Conservation (phyloP, 2,329 filamentous ascomycete genomes). For the Colletotrichum higginsianum region DNA sequence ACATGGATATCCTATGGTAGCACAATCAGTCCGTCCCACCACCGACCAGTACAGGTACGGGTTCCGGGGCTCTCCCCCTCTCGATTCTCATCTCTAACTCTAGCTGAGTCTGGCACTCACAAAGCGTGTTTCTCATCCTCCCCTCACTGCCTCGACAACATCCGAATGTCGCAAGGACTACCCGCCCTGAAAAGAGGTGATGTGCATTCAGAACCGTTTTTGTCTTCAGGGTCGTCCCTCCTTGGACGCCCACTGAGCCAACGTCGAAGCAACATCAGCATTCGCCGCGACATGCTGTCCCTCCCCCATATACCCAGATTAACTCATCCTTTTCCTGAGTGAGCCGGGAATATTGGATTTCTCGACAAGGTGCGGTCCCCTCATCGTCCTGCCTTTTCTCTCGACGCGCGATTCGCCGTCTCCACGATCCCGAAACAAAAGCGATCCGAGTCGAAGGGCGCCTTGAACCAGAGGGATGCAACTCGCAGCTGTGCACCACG, state of each 20-base stretch:
- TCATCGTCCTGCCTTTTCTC: constrained; percentile 1
- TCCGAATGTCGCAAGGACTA: constrained; percentile 22
- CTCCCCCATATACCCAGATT: constrained; percentile 23
- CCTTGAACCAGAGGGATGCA: constrained; percentile 21
- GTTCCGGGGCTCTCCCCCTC: constrained; percentile 13
- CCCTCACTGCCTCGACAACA: constrained; percentile 14
- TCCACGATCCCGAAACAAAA: constrained; percentile 5
- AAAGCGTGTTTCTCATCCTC: constrained; percentile 18
- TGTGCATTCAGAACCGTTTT: constrained; percentile 5
- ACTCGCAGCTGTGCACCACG: constrained; percentile 9
- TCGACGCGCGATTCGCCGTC: not conserved
- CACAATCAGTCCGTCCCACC: constrained; percentile 20
- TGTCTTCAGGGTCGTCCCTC: not conserved
- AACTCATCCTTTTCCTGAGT: constrained; percentile 3
- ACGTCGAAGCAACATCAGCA: constrained; percentile 25
- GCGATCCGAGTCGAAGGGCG: constrained; percentile 17
- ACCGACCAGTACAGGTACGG: constrained; percentile 13
- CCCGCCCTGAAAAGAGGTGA: constrained; percentile 14
- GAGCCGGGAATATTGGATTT: constrained; percentile 17
- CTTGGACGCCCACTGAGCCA: not conserved
- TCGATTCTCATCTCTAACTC: constrained; percentile 27
- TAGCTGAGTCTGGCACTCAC: constrained; percentile 33
- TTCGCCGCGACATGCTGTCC: constrained; percentile 21
- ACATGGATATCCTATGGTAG: constrained; percentile 18
- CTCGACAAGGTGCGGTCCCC: constrained; percentile 7